These are phyloP conservation scores for Murraya koenigii DNA, from an alignment of 345 rosid species.

Conservation along the genomic window DNA sequence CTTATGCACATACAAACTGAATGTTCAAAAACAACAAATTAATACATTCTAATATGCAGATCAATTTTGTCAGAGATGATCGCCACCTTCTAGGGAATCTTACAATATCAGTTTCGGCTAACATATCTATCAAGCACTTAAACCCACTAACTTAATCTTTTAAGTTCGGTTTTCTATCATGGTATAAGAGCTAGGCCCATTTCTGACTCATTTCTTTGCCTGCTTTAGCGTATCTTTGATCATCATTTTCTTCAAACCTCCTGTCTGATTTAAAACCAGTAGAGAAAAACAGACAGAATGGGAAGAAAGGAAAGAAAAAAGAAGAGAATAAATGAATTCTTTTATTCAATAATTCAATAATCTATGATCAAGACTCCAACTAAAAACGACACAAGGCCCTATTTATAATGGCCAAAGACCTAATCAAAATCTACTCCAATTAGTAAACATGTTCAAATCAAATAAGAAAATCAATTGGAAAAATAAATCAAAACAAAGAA, in stretches of 20 bases:
- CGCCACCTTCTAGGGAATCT: not conserved
- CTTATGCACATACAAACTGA: not conserved
- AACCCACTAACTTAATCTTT: not conserved
- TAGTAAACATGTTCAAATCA: not conserved
- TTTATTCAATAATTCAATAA: not conserved
- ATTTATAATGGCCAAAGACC: not conserved
- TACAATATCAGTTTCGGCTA: not conserved
- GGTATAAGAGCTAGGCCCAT: not conserved
- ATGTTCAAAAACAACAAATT: not conserved
- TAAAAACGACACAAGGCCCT: not conserved
- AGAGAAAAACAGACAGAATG: no score
- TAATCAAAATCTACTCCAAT: not conserved
- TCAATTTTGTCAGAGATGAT: not conserved
- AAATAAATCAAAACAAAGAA: no score
- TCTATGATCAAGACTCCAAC: not conserved
- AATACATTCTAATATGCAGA: not conserved
- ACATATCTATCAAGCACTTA: not conserved
- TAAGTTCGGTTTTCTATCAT: not conserved
- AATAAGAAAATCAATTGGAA: not conserved
- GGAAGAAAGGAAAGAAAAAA: no score
- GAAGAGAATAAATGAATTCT: not conserved
- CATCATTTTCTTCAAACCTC: not conserved
- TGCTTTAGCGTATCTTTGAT: not conserved
- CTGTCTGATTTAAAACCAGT: no score
- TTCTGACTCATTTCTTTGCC: not conserved